These are phyloP conservation scores for Ustilago shanxiensis DNA, from an alignment of 1,284 basidiomycete genomes.

Conservation along the genomic window DNA sequence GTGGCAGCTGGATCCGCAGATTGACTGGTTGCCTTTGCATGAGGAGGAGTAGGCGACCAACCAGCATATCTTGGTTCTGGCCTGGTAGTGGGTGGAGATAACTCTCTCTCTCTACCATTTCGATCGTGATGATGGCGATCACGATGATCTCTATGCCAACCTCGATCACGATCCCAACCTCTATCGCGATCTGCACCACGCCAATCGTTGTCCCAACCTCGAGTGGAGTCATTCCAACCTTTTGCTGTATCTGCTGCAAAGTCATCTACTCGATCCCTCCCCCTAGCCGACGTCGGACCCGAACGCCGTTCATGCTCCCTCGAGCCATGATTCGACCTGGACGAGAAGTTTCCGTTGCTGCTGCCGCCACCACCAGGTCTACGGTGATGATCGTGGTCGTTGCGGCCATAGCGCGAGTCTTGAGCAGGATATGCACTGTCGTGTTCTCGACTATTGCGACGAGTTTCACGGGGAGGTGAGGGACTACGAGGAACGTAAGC, in stretches of 20 bases:
- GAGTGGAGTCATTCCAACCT: slow-evolving; percentile 6
- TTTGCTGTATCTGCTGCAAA: no score
- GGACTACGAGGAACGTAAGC: slow-evolving; percentile 26
- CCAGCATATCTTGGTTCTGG: slow-evolving; percentile 13
- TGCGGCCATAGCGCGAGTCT: slow-evolving; percentile 2
- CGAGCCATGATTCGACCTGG: slow-evolving; percentile 1
- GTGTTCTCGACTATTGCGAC: slow-evolving; percentile 11
- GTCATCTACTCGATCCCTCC: not conserved
- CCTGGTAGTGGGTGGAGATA: slow-evolving; percentile 21
- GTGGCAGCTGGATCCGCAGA: not conserved
- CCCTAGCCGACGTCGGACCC: no score
- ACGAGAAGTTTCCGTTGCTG: not conserved
- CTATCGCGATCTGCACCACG: slow-evolving; percentile 15
- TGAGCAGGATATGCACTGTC: not conserved
- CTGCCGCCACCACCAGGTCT: not conserved
- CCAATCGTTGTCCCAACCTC: slow-evolving; percentile 1
- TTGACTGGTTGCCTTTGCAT: not conserved
- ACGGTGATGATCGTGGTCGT: slow-evolving; percentile 7
- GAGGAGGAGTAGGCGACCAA: slow-evolving; percentile 37
- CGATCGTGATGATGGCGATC: not conserved
- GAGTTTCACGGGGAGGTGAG: slow-evolving; percentile 16
- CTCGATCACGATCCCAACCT: slow-evolving; percentile 4
- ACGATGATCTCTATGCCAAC: slow-evolving; percentile 8
- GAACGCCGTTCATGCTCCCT: not conserved
- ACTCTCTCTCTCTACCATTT: slow-evolving; percentile 20